phyloP scores from a whole-genome alignment of 768 basidiomycete genomes.

The Terana coerulea region DNA sequence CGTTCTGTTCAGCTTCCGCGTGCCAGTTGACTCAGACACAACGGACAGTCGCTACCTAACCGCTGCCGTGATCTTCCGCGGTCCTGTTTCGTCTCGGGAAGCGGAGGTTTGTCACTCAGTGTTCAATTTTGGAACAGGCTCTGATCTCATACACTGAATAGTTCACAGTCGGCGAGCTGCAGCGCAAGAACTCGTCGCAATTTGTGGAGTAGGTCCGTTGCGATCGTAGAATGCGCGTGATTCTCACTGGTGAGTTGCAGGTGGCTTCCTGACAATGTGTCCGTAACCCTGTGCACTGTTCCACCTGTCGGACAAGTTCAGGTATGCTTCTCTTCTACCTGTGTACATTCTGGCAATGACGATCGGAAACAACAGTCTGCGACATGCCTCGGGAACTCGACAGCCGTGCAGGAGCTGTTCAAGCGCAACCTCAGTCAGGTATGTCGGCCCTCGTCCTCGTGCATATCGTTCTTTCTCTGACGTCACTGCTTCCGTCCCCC shows the following conservation, averaged over 20 bases:
- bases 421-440: slow-evolving; percentile 66
- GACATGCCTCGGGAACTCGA: slow-evolving; percentile 73
- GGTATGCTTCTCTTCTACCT: slow-evolving; percentile 31
- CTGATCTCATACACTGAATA: slow-evolving; percentile 26
- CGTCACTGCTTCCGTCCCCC: not conserved
- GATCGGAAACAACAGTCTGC: slow-evolving; percentile 44
- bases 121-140: slow-evolving; percentile 19
- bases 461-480: slow-evolving; percentile 4
- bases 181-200: slow-evolving; percentile 65
- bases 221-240: not conserved
- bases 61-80: slow-evolving; percentile 84
- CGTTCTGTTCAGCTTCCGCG: not conserved
- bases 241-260: slow-evolving; percentile 31
- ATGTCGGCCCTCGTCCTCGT: slow-evolving; percentile 12
- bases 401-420: slow-evolving; percentile 84
- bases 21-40: not conserved
- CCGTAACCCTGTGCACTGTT: slow-evolving; percentile 76
- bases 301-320: slow-evolving; percentile 78
- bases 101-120: slow-evolving; percentile 41
- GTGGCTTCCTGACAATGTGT: slow-evolving; percentile 91
- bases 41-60: slow-evolving; percentile 73
- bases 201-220: slow-evolving; percentile 75
- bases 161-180: slow-evolving; percentile 70
- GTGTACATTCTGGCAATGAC: not conserved
- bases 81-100: slow-evolving; percentile 75